Base-by-base conservation (phyloP, 257 asterid species). In the Haberlea rhodopensis region DNA sequence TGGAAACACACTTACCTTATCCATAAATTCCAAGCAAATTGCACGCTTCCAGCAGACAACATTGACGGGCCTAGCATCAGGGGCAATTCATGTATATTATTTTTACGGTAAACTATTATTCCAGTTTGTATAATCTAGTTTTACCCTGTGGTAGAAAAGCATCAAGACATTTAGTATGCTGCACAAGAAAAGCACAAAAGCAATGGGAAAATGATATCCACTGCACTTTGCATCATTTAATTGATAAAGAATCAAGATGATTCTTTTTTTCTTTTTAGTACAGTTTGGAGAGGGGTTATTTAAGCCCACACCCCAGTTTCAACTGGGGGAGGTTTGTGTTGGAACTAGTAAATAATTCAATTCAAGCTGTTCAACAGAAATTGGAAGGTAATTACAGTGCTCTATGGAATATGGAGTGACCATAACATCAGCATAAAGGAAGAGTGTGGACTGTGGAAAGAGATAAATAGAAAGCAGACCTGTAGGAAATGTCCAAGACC, bases 1-100 rank as follows among this genome's bases (percentile, higher is more conserved):
- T 54, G 29, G 29, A 32, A 64, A 29, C 51, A 34, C 24, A 60
- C 75, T 60, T 27, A 91, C 97, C 96, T 91, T 91, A 77, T 91
- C 97, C 95, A 81, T 80, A 80, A 91, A 91, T 82, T 91, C 97
- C 84, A 91, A 74, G 70, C 97, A 91, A 74, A 91, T 88, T 70
- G 97, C 96, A 18, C 97, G 94, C 78, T 86, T 91, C 97, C 97
- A 91, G 82, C 97, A 88, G 72, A 91, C 96, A 72, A 91, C 91
- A 76, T 88, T 91, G 62, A 91, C 89, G 67, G 97, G 97, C 86
- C 97, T 91, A 81, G 69, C 68, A 82, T 37, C 43, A 70, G 71
- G 70, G 48, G 48, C 53, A 71, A 37, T 18, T 49, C 53, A 63
- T 56, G 67, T 46, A 65, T 43, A 71, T 73, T 45, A 58, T 71